Percentiles rank a stretch among this genome's conserved stretches.
These are phyloP conservation scores for Puya raimondii DNA, from an alignment of 176 grass and related monocot genomes.

Conservation along the genomic window DNA sequence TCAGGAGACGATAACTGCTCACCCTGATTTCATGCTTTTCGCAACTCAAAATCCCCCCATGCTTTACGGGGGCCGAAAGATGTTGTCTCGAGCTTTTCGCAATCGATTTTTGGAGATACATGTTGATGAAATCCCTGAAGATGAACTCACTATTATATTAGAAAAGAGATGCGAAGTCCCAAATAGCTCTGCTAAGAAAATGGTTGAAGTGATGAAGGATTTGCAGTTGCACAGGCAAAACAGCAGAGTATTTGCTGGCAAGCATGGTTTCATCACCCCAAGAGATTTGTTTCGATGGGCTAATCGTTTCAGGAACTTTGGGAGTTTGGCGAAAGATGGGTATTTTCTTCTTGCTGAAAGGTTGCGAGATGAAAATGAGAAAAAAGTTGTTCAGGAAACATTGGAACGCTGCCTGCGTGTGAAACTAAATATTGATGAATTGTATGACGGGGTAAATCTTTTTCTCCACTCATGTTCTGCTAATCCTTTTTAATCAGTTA, in stretches of 20 bases:
- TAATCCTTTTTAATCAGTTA: neutral
- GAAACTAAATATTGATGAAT: constrained; percentile 45
- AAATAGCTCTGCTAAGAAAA: constrained; percentile 59
- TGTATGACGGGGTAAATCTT: constrained; percentile 53
- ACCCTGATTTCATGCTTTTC: constrained; percentile 97
- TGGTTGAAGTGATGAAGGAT: constrained; percentile 94
- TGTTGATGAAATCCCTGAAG: constrained; percentile 94
- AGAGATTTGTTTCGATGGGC: constrained; percentile 96
- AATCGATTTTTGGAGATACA: constrained; percentile 94
- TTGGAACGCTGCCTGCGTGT: constrained; percentile 52
- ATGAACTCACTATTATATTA: constrained; percentile 63
- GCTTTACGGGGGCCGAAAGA: constrained; percentile 85
- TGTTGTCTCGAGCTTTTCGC: constrained; percentile 87
- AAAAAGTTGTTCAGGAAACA: constrained; percentile 57
- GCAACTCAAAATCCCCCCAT: constrained; percentile 91
- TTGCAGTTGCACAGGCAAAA: constrained; percentile 73
- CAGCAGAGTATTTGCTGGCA: constrained; percentile 93
- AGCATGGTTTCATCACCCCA: constrained; percentile 96
- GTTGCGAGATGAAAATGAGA: constrained; percentile 82
- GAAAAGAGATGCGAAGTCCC: constrained; percentile 51
- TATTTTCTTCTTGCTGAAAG: constrained; percentile 96
- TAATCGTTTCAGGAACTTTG: constrained; percentile 59
- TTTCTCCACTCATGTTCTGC: neutral
- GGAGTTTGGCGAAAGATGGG: constrained; percentile 83
- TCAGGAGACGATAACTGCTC: constrained; percentile 69